A percentile compares a stretch with the other conserved stretches of the same genome.
Conservation (phyloP, 2,329 filamentous ascomycete genomes). For the Penicillium sp. region DNA sequence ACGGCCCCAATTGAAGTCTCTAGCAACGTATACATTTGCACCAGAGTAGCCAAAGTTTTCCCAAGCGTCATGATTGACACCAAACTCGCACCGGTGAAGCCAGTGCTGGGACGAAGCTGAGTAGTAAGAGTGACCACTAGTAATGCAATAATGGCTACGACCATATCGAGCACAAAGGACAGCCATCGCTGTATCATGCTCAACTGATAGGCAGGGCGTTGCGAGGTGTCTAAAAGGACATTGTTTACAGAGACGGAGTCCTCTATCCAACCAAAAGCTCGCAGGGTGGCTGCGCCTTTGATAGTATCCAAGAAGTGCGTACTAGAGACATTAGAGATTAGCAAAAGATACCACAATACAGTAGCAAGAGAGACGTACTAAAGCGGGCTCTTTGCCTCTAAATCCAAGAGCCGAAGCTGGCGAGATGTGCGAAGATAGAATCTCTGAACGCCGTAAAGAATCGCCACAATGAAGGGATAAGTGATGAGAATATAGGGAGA, state of each 20-base stretch:
- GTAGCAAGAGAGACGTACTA: not conserved
- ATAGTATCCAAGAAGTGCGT: not conserved
- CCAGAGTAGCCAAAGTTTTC: not conserved
- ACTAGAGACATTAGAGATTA: not conserved
- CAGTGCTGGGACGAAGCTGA: not conserved
- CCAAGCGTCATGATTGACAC: not conserved
- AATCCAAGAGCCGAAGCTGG: not conserved
- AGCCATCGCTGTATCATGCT: not conserved
- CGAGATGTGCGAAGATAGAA: not conserved
- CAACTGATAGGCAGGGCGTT: not conserved
- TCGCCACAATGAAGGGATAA: not conserved
- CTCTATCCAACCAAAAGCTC: not conserved
- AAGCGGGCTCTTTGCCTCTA: not conserved
- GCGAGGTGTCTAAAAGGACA: not conserved
- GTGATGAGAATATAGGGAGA: not conserved
- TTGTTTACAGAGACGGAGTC: not conserved
- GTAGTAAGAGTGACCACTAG: not conserved
- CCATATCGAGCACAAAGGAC: not conserved
- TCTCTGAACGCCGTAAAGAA: not conserved
- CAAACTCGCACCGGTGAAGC: not conserved
- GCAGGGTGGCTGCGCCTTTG: not conserved
- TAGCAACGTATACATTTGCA: not conserved
- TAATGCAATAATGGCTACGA: not conserved
- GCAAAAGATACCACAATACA: not conserved
- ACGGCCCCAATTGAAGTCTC: not conserved